Percentiles rank a stretch among this genome's conserved stretches.
Conservation (phyloP, 345 rosid genomes). For the Eucalyptus brandiana region DNA sequence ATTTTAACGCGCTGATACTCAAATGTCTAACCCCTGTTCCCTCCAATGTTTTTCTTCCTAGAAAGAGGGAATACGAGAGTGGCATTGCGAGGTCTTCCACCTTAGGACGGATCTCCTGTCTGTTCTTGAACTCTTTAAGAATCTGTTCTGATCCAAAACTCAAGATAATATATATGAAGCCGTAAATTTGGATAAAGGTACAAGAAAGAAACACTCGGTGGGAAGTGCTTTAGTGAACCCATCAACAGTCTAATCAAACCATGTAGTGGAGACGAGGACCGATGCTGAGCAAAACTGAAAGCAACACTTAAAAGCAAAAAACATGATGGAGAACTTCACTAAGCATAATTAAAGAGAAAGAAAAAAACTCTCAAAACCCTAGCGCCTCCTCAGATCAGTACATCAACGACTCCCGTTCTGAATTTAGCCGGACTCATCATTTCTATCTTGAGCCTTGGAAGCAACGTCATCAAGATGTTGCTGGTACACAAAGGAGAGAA, state of each 20-base stretch:
- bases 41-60: too few relatives aligned
- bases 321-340: not conserved
- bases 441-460: not conserved
- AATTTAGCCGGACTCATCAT: not conserved
- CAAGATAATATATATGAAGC: not conserved
- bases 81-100: fast-evolving
- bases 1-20: fast-evolving
- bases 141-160: not conserved
- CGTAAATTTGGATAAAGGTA: not conserved
- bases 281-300: not conserved
- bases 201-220: not conserved
- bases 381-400: not conserved
- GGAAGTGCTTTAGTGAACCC: not conserved
- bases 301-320: not conserved
- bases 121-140: too few relatives aligned
- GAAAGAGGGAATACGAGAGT: too few relatives aligned
- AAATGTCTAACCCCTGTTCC: fast-evolving
- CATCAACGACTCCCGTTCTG: not conserved
- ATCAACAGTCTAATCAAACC: not conserved
- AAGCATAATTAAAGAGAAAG: not conserved
- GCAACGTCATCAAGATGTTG: constrained; percentile 31
- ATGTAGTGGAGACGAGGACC: not conserved
- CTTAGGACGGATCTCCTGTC: fast-evolving
- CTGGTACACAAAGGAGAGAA: constrained; percentile 40
- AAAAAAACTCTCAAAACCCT: not conserved